Percentiles rank a stretch among this genome's conserved stretches.
These are phyloP conservation scores for Myriangium duriaei DNA, from an alignment of 2,329 filamentous ascomycete genomes.

Conservation along the genomic window DNA sequence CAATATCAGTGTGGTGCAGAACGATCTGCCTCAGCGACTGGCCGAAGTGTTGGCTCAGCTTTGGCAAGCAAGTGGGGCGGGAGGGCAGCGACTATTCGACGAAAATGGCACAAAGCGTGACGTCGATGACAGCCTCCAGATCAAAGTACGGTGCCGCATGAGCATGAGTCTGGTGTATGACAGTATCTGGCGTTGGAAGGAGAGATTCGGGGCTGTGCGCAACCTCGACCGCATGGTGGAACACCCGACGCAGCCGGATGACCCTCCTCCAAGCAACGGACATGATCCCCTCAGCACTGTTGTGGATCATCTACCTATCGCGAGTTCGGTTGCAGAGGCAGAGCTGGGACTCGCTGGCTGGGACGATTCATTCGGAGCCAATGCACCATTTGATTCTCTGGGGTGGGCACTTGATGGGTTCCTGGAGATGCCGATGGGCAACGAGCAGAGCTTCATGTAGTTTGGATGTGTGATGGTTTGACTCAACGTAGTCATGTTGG, in stretches of 20 bases:
- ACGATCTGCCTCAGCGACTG: slow-evolving; percentile 67
- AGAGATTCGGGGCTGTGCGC: slow-evolving; percentile 47
- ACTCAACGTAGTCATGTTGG: too few relatives aligned
- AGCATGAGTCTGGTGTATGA: slow-evolving; percentile 80
- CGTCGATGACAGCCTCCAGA: slow-evolving; percentile 56
- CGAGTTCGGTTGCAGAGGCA: neutral
- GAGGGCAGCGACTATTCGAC: slow-evolving; percentile 16
- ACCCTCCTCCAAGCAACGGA: slow-evolving; percentile 10
- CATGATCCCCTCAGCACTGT: slow-evolving; percentile 38
- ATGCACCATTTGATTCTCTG: slow-evolving; percentile 83
- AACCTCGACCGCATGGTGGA: slow-evolving; percentile 53
- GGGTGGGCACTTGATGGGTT: slow-evolving; percentile 88
- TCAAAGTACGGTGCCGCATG: slow-evolving; percentile 72
- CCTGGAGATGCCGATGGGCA: slow-evolving; percentile 52
- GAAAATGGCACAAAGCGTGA: slow-evolving; percentile 20
- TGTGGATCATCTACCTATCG: slow-evolving; percentile 48
- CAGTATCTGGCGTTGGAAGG: slow-evolving; percentile 74
- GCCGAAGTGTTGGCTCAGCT: slow-evolving; percentile 80
- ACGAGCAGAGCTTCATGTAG: slow-evolving; percentile 11
- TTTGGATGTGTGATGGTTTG: neutral
- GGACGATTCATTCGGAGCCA: slow-evolving; percentile 33
- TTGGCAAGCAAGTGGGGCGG: slow-evolving; percentile 49
- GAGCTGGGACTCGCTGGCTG: slow-evolving; percentile 16
- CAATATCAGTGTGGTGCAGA: slow-evolving; percentile 60
- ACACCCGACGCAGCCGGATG: slow-evolving; percentile 51